A percentile compares a stretch with the other conserved stretches of the same genome.
Evolutionary conservation across 768 basidiomycete genomes (phyloP).

Genomic region (Boletus subparvulus): DNA sequence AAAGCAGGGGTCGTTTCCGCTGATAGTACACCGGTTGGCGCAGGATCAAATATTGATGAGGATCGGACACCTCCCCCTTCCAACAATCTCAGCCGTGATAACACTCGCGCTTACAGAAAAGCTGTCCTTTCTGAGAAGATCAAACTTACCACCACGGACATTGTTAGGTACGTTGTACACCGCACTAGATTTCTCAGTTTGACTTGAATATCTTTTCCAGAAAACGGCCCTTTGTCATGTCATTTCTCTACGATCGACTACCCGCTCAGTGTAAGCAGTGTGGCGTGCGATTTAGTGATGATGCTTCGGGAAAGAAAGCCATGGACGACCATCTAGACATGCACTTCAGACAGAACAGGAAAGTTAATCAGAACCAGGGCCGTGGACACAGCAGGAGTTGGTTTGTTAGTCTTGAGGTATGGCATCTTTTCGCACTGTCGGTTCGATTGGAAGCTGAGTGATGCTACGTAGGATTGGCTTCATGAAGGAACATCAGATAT

Average conservation of each 20-base stretch:
- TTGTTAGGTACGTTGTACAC: constrained; percentile 55
- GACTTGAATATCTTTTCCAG: constrained; percentile 26
- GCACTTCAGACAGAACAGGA: constrained; percentile 93
- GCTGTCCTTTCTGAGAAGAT: constrained; percentile 59
- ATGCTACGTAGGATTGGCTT: constrained; percentile 75
- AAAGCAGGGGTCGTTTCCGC: constrained; percentile 77
- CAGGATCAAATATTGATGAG: constrained; percentile 35
- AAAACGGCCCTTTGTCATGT: constrained; percentile 55
- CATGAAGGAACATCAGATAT: constrained; percentile 57
- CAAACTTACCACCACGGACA: constrained; percentile 64
- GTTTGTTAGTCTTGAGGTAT: constrained; percentile 81
- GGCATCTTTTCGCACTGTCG: constrained; percentile 26
- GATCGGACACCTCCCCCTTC: constrained; percentile 35
- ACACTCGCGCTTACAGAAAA: constrained; percentile 57
- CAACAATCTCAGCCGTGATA: constrained; percentile 43
- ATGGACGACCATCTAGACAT: constrained; percentile 92
- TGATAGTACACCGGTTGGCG: constrained; percentile 50
- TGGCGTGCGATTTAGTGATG: constrained; percentile 81
- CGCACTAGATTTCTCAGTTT: not conserved
- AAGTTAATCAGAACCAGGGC: constrained; percentile 72
- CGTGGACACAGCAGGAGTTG: constrained; percentile 89
- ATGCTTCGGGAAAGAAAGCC: constrained; percentile 63
- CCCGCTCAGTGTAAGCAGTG: constrained; percentile 92
- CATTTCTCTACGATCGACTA: constrained; percentile 73
- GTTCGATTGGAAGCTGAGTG: constrained; percentile 12